Base-by-base conservation (phyloP, 257 asterid genomes). In the Solanum tarapatanum region DNA sequence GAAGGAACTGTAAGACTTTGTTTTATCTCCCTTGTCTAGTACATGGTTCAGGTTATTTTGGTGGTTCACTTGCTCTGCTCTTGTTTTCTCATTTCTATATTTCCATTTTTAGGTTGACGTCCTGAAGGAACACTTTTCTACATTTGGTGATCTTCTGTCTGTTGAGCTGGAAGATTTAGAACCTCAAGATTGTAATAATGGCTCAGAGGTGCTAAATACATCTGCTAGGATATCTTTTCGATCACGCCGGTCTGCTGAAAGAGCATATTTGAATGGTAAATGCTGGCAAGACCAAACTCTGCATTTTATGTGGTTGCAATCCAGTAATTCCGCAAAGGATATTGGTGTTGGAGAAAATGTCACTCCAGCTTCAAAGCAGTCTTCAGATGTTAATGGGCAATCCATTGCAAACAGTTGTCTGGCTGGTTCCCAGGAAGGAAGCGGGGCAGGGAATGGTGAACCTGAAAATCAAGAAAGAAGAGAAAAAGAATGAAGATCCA, bases 191-290 rank as follows among this genome's bases (percentile, higher is more conserved):
- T 74, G 88, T 36, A 84, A 85, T 74, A 88, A 88, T 73, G 88
- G 89, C 90, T 87, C 94, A 21, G 92, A 87, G 83, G 87, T 69
- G 68, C 68, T 70, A 36, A 75, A 70, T 69, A 88, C 89, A 83
- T 89, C 98, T 87, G 98, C 98, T 89, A 91, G 86, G 87, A 89
- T 97, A 91, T 91, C 94, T 87, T 97, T 94, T 87, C 91, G 92
- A 68, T 90, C 94, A 88, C 95, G 99, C 8, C 93, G 89, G 11
- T 90, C 94, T 86, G 99, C 99, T 80, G 99, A 97, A 93, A 94
- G 58, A 90, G 99, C 99, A 83, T 97, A 95, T 92, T 85, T 72
- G 90, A 91, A 92, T 84, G 99, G 96, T 69, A 97, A 94, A 95
- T 86, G 89, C 87, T 97, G 98, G 98, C 92, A 94, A 90, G 98